A percentile compares a stretch with the other conserved stretches of the same genome.
These are phyloP conservation scores for Eremomyces bilateralis DNA, from an alignment of 495 filamentous ascomycete genomes.

Conservation along the genomic window DNA sequence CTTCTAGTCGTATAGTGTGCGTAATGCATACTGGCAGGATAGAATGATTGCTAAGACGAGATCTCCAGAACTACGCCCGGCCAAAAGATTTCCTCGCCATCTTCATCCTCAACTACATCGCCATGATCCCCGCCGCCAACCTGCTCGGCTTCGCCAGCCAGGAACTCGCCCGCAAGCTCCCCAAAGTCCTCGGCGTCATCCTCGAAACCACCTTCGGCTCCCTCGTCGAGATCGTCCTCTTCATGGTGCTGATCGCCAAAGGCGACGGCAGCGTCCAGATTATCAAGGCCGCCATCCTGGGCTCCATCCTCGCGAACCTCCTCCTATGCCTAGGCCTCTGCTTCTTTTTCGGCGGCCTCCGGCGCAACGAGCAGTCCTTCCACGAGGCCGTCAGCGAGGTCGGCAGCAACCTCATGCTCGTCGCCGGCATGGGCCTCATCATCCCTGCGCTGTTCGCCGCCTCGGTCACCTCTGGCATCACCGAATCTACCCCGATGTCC, in stretches of 20 bases:
- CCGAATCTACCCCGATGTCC: conserved; percentile 16
- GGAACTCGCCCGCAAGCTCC: conserved; percentile 58
- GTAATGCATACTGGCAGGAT: background rate
- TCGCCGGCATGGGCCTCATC: conserved; percentile 51
- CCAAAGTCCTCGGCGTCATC: conserved; percentile 56
- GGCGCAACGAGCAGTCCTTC: conserved; percentile 42
- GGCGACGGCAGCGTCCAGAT: conserved; percentile 31
- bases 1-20: background rate
- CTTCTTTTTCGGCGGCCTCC: conserved; percentile 56
- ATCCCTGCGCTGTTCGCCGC: conserved; percentile 61
- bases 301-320: conserved; percentile 61
- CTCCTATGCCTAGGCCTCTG: conserved; percentile 46
- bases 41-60: conserved; percentile 1
- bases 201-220: conserved; percentile 57
- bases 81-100: conserved; percentile 38
- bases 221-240: conserved; percentile 63
- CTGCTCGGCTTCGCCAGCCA: conserved; percentile 68
- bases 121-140: conserved; percentile 79
- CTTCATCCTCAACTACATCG: conserved; percentile 51
- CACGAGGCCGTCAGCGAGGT: conserved; percentile 61
- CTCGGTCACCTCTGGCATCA: no score
- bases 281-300: conserved; percentile 65
- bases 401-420: conserved; percentile 57
- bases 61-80: conserved; percentile 32
- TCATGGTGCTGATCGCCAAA: conserved; percentile 44